These are phyloP conservation scores for Suillus discolor DNA, from an alignment of 768 basidiomycete species.

Conservation along the genomic window DNA sequence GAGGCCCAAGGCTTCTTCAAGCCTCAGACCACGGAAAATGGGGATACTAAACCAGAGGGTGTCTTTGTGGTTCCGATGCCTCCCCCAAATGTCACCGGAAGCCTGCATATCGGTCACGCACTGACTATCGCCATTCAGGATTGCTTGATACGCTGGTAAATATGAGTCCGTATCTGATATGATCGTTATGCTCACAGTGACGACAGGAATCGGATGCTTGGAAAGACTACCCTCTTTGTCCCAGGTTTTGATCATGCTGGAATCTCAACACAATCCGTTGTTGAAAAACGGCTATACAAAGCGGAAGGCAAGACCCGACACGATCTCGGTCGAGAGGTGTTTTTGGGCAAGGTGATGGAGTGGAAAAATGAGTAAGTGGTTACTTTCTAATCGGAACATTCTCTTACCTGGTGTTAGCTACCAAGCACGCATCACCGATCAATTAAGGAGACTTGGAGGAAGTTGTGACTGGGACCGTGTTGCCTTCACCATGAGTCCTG, in stretches of 20 bases:
- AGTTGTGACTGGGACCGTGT: slow-evolving; percentile 94
- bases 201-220: slow-evolving; percentile 91
- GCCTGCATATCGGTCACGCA: slow-evolving; percentile 93
- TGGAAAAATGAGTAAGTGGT: slow-evolving; percentile 93
- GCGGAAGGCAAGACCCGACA: slow-evolving; percentile 80
- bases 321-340: slow-evolving; percentile 92
- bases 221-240: slow-evolving; percentile 84
- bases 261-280: slow-evolving; percentile 97
- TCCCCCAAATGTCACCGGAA: slow-evolving; percentile 97
- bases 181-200: not conserved
- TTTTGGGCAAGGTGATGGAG: slow-evolving; percentile 87
- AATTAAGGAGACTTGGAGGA: slow-evolving; percentile 85
- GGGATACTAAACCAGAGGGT: slow-evolving; percentile 61
- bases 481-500: slow-evolving; percentile 95
- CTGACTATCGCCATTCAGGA: slow-evolving; percentile 93
- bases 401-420: slow-evolving; percentile 54
- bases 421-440: slow-evolving; percentile 89
- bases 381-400: slow-evolving; percentile 1
- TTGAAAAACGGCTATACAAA: slow-evolving; percentile 91
- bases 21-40: slow-evolving; percentile 63
- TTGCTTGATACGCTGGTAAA: slow-evolving; percentile 82
- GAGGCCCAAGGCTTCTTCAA: slow-evolving; percentile 86
- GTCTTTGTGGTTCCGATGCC: slow-evolving; percentile 87
- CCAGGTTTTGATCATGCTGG: slow-evolving; percentile 99
- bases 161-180: slow-evolving; percentile 8